Evolutionary conservation across 768 basidiomycete genomes (phyloP).

Genomic region (Leccinellum luteum): DNA sequence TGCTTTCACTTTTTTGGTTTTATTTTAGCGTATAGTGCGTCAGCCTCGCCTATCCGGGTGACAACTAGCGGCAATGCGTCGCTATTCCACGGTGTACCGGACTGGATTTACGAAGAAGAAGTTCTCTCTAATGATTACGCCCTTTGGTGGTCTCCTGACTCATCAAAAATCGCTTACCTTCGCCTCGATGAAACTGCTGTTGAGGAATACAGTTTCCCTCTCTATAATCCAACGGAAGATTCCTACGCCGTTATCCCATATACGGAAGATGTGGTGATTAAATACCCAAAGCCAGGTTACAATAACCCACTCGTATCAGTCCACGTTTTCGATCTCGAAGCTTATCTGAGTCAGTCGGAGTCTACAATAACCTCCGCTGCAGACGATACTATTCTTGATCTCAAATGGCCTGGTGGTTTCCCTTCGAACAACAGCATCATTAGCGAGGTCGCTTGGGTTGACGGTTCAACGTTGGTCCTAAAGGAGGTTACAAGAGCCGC

Average conservation of each 20-base stretch:
- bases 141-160: conserved; percentile 86
- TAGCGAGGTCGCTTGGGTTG: conserved; percentile 86
- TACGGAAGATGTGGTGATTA: conserved; percentile 57
- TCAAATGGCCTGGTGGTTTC: conserved; percentile 67
- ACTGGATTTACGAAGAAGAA: conserved; percentile 98
- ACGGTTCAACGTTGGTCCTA: conserved; percentile 64
- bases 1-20: background rate
- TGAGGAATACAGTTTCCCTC: conserved; percentile 80
- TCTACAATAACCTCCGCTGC: conserved; percentile 31
- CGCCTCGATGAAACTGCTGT: conserved; percentile 87
- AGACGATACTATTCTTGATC: conserved; percentile 47
- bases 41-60: conserved; percentile 60
- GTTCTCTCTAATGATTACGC: conserved; percentile 71
- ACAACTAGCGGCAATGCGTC: conserved; percentile 80
- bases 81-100: conserved; percentile 91
- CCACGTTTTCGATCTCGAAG: conserved; percentile 75
- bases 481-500: conserved; percentile 89
- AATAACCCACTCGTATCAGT: conserved; percentile 83
- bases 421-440: conserved; percentile 65
- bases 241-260: conserved; percentile 75
- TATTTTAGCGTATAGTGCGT: conserved; percentile 27
- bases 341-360: conserved; percentile 42
- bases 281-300: conserved; percentile 89
- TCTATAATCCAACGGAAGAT: conserved; percentile 85
- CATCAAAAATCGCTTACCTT: conserved; percentile 70